Percentiles rank a stretch among this genome's conserved stretches.
phyloP scores from a whole-genome alignment of 225 moss, liverwort and hornwort genomes.

The Polytrichum formosum region DNA sequence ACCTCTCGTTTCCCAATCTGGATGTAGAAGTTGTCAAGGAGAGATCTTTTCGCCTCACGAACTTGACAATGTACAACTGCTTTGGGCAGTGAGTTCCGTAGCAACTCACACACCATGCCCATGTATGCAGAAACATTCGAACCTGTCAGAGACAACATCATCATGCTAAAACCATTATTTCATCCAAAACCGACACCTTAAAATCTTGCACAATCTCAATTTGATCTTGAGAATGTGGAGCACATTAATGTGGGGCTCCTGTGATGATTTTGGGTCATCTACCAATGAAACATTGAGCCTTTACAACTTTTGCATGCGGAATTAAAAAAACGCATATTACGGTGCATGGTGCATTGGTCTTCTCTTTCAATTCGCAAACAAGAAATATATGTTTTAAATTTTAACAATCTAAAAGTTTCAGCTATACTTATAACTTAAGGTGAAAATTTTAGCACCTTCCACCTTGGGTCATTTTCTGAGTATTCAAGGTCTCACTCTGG shows the following conservation, averaged over 20 bases:
- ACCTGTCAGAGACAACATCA: conserved; percentile 14
- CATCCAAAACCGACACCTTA: neutral
- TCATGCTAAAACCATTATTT: neutral
- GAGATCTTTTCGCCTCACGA: conserved; percentile 46
- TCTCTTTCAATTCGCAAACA: no score
- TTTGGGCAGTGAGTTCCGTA: conserved; percentile 46
- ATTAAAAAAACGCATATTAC: no score
- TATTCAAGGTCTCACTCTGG: no score
- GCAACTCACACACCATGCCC: conserved; percentile 40
- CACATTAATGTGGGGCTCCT: neutral
- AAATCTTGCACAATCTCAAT: neutral
- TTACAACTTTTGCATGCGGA: no score
- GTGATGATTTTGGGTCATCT: neutral
- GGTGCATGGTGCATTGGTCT: no score
- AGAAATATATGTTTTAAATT: neutral
- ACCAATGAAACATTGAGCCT: neutral
- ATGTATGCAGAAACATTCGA: conserved; percentile 49
- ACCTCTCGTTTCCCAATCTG: conserved; percentile 62
- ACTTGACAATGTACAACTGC: conserved; percentile 59
- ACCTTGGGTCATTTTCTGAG: no score
- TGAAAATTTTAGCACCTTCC: no score
- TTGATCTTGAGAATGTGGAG: neutral
- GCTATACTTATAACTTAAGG: neutral
- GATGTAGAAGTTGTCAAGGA: conserved; percentile 47
- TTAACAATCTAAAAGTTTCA: neutral